A percentile compares a stretch with the other conserved stretches of the same genome.
phyloP scores from a whole-genome alignment of 2,329 filamentous ascomycete genomes.

The Rutstroemia sp. region DNA sequence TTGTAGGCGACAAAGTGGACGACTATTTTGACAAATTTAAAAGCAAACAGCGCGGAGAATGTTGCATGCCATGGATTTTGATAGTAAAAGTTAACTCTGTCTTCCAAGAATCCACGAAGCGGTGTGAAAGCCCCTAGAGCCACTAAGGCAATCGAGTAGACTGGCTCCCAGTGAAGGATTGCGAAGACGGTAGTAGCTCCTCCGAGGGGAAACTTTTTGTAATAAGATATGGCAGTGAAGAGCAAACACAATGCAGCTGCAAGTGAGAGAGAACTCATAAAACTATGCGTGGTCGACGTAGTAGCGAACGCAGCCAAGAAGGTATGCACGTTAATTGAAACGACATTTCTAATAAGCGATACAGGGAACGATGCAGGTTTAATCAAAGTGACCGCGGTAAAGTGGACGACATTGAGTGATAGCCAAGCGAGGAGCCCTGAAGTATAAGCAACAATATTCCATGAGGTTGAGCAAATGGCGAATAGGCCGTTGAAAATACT shows the following conservation, averaged over 20 bases:
- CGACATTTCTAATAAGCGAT: too few species aligned
- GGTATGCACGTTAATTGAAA: too few species aligned
- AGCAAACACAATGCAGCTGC: not conserved
- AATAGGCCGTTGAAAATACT: too few species aligned
- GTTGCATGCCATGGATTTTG: not conserved
- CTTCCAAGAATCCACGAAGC: not conserved
- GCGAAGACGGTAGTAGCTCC: not conserved
- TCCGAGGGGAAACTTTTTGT: not conserved
- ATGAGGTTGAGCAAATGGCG: too few species aligned
- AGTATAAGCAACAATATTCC: too few species aligned
- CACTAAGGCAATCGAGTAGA: not conserved
- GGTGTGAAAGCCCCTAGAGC: not conserved
- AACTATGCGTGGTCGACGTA: too few species aligned
- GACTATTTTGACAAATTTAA: slow-evolving; percentile 19
- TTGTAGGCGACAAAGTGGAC: slow-evolving; percentile 17
- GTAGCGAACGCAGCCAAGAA: too few species aligned
- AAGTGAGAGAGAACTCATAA: too few species aligned
- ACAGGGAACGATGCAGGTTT: too few species aligned
- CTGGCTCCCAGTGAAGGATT: not conserved
- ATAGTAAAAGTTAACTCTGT: not conserved
- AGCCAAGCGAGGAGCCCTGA: too few species aligned
- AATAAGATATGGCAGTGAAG: not conserved
- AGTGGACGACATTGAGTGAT: too few species aligned
- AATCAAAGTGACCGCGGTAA: too few species aligned
- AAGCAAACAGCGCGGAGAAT: slow-evolving; percentile 12